Evolutionary conservation across 441 rosid genomes (phyloP), one percentile per base, ranked within the genome.

Genomic region (Cnidoscolus chayamansa): DNA sequence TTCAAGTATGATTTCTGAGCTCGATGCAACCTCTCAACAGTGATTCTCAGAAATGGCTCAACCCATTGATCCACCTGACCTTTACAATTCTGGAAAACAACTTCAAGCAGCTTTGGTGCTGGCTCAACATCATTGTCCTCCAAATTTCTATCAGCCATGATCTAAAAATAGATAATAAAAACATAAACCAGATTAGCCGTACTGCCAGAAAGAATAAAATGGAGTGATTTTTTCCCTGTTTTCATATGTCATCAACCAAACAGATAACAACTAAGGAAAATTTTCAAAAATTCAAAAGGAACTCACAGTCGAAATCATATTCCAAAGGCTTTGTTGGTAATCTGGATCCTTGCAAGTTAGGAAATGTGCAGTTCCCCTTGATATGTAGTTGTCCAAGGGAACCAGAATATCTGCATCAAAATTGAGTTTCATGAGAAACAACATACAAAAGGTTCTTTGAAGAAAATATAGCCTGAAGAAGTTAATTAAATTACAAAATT

Each of bases 321-420:
- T 84, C 97, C 98, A 93, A 70, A 96, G 96, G 84, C 92, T 90
- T 81, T 91, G 97, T 87, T 89, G 98, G 90, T 96, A 96, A 82
- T 89, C 81, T 16, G 97, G 97, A 71, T 90, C 93, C 84, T 89
- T 90, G 91, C 94, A 91, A 53, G 82, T 73, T 53, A 96, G 90
- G 80, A 84, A 96, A 86, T 88, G 91, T 54, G 80, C 86, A 78
- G 94, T 90, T 71, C 97, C 99, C 79, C 98, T 84, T 17, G 96
- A 86, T 83, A 96, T 87, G 77, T 85, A 96, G 80, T 96, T 96
- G 87, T 91, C 86, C 85, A 96, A 79, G 40, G 97, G 99, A 80
- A 91, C 98, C 81, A 90, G 77, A 76, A 96, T 89, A 86, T 93
- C 99, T 96, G 85, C 77, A 81, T 70, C 32, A 72, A 65, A 72